A percentile compares a stretch with the other conserved stretches of the same genome.
phyloP scores from a whole-genome alignment of 2,329 filamentous ascomycete species.

The Alternaria incomplexa region DNA sequence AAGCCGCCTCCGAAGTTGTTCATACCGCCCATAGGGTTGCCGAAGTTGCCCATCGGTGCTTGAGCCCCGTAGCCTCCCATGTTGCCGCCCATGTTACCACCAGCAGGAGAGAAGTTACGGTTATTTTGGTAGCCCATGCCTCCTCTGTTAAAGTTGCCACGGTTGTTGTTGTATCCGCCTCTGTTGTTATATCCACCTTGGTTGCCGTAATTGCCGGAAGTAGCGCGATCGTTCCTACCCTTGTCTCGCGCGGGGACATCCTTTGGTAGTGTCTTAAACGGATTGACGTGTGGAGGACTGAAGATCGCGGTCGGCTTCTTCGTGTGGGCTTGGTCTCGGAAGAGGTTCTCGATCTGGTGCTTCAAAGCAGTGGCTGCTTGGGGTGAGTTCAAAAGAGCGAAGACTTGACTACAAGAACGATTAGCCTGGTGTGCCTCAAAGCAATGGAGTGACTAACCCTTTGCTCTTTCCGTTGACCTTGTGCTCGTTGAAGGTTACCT shows the following conservation, averaged over 20 bases:
- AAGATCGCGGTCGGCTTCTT: slow-evolving; percentile 77
- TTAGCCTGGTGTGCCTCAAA: slow-evolving; percentile 10
- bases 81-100: slow-evolving; percentile 47
- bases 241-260: slow-evolving; percentile 78
- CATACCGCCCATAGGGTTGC: slow-evolving; percentile 42
- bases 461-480: slow-evolving; percentile 99
- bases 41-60: slow-evolving; percentile 56
- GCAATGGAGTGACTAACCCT: slow-evolving; percentile 66
- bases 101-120: slow-evolving; percentile 45
- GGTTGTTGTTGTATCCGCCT: slow-evolving; percentile 51
- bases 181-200: slow-evolving; percentile 54
- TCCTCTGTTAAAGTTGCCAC: slow-evolving; percentile 43
- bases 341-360: slow-evolving; percentile 74
- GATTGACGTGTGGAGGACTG: slow-evolving; percentile 78
- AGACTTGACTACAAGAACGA: slow-evolving; percentile 66
- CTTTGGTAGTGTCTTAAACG: slow-evolving; percentile 89
- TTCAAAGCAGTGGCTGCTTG: slow-evolving; percentile 88
- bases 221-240: slow-evolving; percentile 64
- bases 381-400: slow-evolving; percentile 81
- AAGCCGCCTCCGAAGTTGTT: slow-evolving; percentile 48
- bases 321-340: slow-evolving; percentile 61
- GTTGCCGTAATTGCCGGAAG: slow-evolving; percentile 50
- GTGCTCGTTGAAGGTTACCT: slow-evolving; percentile 96
- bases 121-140: slow-evolving; percentile 44
- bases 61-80: slow-evolving; percentile 55